These are phyloP conservation scores for Thielaviopsis euricoi DNA, from an alignment of 2,329 filamentous ascomycete genomes.

Conservation along the genomic window DNA sequence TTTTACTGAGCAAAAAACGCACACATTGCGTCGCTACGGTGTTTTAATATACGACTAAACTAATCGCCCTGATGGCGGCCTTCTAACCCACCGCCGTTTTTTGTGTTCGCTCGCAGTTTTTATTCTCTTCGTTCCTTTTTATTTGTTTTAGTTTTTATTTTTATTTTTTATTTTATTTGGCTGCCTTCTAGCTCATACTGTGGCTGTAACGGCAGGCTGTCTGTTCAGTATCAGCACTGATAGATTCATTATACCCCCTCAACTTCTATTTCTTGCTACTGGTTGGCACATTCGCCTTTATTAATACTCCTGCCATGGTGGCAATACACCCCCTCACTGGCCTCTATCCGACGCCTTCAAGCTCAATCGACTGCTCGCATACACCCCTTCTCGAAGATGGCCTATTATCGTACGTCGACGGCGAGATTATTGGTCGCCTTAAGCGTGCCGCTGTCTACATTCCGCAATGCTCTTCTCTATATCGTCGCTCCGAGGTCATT, in stretches of 20 bases:
- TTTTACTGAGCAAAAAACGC: too few relatives aligned
- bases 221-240: neutral
- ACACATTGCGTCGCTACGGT: neutral
- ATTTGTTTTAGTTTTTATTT: neutral
- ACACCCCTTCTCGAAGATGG: constrained; percentile 5
- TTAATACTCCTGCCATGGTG: neutral
- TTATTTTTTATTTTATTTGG: neutral
- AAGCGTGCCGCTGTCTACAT: constrained; percentile 5
- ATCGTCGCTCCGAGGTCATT: neutral
- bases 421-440: neutral
- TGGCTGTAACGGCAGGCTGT: neutral
- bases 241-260: too few relatives aligned
- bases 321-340: constrained; percentile 1
- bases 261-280: neutral
- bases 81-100: constrained; percentile 1
- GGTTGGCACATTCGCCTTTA: neutral
- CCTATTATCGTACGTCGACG: constrained; percentile 8
- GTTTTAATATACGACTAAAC: neutral
- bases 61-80: neutral
- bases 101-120: neutral
- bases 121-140: neutral
- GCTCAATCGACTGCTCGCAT: constrained; percentile 8
- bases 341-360: neutral
- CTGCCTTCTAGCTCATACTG: neutral
- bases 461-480: neutral